These are phyloP conservation scores for Hippophae gyantsensis DNA, from an alignment of 306 rosid species.

Conservation along the genomic window DNA sequence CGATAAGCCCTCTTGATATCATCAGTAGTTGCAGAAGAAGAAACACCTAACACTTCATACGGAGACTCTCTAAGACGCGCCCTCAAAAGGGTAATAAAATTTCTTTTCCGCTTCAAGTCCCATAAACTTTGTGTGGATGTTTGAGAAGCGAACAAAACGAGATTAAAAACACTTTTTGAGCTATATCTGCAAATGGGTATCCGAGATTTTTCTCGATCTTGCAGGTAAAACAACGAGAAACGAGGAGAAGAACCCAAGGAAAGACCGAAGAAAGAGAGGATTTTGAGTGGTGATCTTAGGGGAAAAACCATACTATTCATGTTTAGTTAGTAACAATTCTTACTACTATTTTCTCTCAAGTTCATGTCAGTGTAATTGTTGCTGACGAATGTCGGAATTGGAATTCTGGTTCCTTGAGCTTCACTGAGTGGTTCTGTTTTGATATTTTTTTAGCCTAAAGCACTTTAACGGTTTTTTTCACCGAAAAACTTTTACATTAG, in stretches of 20 bases:
- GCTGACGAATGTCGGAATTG: no score
- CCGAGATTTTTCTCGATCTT: conserved; percentile 23
- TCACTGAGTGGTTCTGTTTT: no score
- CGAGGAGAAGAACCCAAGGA: conserved; percentile 25
- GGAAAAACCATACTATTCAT: conserved; percentile 45
- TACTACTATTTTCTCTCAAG: no score
- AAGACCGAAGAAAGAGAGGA: conserved; percentile 15
- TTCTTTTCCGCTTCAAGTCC: conserved; percentile 17
- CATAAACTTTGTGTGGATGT: conserved; percentile 11
- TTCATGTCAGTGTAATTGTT: no score
- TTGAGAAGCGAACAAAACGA: conserved; percentile 4
- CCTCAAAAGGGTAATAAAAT: conserved; percentile 18
- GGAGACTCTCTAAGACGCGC: conserved; percentile 69
- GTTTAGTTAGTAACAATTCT: conserved; percentile 10
- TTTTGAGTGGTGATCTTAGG: conserved; percentile 15
- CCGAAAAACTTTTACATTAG: no score
- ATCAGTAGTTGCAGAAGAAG: conserved; percentile 55
- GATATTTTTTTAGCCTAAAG: no score
- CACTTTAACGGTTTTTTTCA: no score
- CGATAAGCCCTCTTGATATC: conserved; percentile 88
- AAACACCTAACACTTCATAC: conserved; percentile 65
- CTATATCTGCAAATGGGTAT: conserved; percentile 23
- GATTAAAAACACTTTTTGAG: conserved; percentile 6
- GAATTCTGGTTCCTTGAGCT: no score
- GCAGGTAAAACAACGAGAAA: conserved; percentile 17